A percentile compares a stretch with the other conserved stretches of the same genome.
phyloP scores from a whole-genome alignment of 2,329 filamentous ascomycete genomes.

The Fusarium sp. region DNA sequence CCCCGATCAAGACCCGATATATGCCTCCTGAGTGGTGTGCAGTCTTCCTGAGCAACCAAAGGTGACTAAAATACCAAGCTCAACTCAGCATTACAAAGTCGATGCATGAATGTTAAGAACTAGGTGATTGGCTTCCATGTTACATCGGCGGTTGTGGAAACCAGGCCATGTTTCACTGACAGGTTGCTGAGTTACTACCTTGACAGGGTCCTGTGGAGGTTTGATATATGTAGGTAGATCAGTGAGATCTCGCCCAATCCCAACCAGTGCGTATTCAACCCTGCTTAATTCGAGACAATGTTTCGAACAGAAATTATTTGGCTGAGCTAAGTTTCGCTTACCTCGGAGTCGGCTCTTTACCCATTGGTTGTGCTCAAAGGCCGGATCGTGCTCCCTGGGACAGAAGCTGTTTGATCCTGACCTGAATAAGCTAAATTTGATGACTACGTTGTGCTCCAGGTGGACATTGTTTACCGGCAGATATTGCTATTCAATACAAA shows the following conservation, averaged over 20 bases:
- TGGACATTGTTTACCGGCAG: constrained; percentile 7
- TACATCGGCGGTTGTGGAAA: constrained; percentile 25
- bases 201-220: constrained; percentile 13
- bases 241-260: constrained; percentile 7
- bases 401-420: constrained; percentile 19
- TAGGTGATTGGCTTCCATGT: constrained; percentile 16
- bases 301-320: constrained; percentile 25
- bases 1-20: too few relatives aligned
- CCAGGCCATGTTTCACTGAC: constrained; percentile 25
- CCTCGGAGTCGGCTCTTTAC: constrained; percentile 4
- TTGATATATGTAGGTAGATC: constrained; percentile 12
- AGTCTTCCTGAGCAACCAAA: too few relatives aligned
- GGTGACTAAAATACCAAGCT: not conserved
- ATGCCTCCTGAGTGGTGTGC: too few relatives aligned
- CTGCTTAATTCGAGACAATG: constrained; percentile 9
- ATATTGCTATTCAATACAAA: constrained; percentile 10
- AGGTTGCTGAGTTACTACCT: constrained; percentile 36
- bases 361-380: constrained; percentile 3
- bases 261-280: constrained; percentile 17
- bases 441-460: constrained; percentile 1
- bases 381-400: constrained; percentile 5
- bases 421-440: constrained; percentile 15
- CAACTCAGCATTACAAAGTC: constrained; percentile 2
- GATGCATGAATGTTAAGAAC: constrained; percentile 18
- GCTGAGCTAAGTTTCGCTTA: constrained; percentile 16